Conservation (phyloP, 257 asterid species). For the Thymus quinquecostatus region DNA sequence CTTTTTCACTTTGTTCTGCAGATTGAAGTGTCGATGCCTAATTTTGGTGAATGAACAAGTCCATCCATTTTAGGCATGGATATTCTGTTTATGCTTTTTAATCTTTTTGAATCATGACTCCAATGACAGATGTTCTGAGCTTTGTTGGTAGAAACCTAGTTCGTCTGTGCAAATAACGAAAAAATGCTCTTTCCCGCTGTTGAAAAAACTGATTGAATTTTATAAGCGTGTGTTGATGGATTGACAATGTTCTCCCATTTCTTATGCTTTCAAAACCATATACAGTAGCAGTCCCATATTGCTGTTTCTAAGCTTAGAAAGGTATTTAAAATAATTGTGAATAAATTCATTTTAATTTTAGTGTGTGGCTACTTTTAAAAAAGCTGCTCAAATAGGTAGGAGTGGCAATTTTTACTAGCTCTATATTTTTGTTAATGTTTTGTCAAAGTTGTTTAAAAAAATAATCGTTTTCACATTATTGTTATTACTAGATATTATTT, state of each 20-base stretch:
- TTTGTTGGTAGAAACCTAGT: constrained; percentile 19
- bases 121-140: constrained; percentile 22
- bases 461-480: too few species aligned
- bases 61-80: not conserved
- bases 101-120: constrained; percentile 29
- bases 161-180: constrained; percentile 27
- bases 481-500: too few species aligned
- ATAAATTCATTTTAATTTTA: not conserved
- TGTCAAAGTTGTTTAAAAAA: too few species aligned
- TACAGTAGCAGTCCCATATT: not conserved
- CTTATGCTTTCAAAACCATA: not conserved
- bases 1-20: constrained; percentile 27
- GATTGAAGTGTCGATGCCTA: constrained; percentile 14
- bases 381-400: not conserved
- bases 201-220: constrained; percentile 7
- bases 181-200: constrained; percentile 19
- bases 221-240: constrained; percentile 12
- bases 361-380: not conserved
- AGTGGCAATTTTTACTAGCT: too few species aligned
- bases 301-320: not conserved
- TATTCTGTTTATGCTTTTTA: constrained; percentile 17
- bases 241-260: not conserved
- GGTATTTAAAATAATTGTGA: too few species aligned
- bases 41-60: constrained; percentile 34
- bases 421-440: too few species aligned